Evolutionary conservation across 768 basidiomycete genomes (phyloP).

Genomic region (Suillus plorans): DNA sequence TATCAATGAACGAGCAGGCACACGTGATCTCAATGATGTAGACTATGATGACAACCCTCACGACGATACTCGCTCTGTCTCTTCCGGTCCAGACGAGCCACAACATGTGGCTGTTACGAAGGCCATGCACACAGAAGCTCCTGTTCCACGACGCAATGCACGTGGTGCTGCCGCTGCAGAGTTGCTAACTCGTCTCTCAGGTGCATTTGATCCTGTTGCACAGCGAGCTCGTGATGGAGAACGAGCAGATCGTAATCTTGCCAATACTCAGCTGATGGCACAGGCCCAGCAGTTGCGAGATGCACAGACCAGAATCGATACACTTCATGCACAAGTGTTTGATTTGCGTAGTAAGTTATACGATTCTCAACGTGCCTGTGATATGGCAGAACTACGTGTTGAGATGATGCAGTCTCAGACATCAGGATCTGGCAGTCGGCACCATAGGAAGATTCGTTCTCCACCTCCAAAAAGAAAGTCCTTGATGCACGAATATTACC

Average conservation of each 20-base stretch:
- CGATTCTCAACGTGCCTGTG: not conserved
- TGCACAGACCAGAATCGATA: conserved; percentile 16
- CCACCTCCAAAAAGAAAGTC: not conserved
- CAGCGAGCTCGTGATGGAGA: conserved; percentile 24
- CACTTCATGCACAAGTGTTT: conserved; percentile 17
- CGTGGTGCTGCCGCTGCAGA: conserved; percentile 15
- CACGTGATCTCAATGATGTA: conserved; percentile 20
- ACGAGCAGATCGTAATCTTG: conserved; percentile 17
- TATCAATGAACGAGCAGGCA: conserved; percentile 24
- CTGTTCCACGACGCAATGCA: conserved; percentile 6
- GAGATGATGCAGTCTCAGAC: not conserved
- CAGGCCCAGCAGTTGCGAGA: conserved; percentile 23
- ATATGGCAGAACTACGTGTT: not conserved
- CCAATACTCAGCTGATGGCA: conserved; percentile 10
- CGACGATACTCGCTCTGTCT: not conserved
- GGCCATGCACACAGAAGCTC: conserved; percentile 2
- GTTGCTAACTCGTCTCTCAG: conserved; percentile 20
- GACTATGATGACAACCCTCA: conserved; percentile 11
- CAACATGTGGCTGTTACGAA: conserved; percentile 5
- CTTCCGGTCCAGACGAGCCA: not conserved
- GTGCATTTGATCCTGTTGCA: conserved; percentile 26
- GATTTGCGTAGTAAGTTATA: not conserved
- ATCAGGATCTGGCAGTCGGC: not conserved
- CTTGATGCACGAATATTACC: not conserved
- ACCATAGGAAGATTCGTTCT: not conserved